Conservation (phyloP, 768 basidiomycete species). For the Trametes cinnabarina region DNA sequence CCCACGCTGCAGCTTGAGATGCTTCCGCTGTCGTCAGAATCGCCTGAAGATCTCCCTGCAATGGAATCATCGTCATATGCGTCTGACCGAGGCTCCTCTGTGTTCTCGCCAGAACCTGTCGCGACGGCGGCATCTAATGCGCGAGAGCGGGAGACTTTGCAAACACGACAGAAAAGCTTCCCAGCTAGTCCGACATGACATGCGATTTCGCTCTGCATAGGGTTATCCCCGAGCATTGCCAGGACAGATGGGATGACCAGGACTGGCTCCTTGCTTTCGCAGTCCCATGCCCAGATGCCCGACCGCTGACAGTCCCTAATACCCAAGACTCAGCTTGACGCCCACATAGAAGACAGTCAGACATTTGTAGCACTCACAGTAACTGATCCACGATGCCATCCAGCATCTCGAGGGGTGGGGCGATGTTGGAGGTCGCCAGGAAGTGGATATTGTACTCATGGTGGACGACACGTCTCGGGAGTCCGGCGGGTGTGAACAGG, state of each 20-base stretch:
- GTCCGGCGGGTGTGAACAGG: conserved; percentile 36
- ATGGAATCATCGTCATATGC: no score
- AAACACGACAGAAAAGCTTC: conserved; percentile 40
- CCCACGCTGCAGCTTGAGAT: no score
- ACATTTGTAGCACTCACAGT: background rate
- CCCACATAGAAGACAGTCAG: background rate
- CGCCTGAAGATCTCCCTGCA: no score
- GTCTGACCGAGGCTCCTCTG: no score
- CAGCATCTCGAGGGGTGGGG: conserved; percentile 42
- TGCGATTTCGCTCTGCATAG: conserved; percentile 44
- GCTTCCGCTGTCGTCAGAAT: no score
- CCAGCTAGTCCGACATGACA: conserved; percentile 41
- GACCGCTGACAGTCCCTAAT: no score
- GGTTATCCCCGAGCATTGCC: conserved; percentile 41
- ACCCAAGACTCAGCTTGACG: conserved; percentile 26
- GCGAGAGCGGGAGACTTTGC: conserved; percentile 34
- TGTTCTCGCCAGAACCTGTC: no score
- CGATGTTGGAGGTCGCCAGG: conserved; percentile 39
- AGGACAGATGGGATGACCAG: conserved; percentile 16
- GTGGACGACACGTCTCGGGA: conserved; percentile 28
- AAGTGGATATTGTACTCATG: conserved; percentile 40
- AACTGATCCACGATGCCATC: background rate
- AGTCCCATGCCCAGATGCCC: conserved; percentile 43
- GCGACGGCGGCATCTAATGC: no score
- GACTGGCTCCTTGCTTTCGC: background rate